A percentile compares a stretch with the other conserved stretches of the same genome.
These are phyloP conservation scores for Sabuloglossum arenarium DNA, from an alignment of 495 filamentous ascomycete genomes.

Conservation along the genomic window DNA sequence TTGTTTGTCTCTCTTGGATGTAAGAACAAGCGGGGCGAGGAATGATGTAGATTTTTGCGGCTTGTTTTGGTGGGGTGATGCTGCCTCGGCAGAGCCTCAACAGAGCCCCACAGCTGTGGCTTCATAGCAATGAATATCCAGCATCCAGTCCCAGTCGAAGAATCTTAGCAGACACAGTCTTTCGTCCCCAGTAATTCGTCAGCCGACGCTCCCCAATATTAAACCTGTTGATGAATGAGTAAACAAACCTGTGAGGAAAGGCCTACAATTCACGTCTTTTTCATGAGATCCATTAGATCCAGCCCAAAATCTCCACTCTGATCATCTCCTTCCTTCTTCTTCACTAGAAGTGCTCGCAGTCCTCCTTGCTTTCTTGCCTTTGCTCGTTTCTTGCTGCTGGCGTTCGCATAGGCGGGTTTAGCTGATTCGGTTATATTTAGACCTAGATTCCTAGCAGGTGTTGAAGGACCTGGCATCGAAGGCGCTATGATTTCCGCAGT, in stretches of 20 bases:
- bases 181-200: too few species aligned
- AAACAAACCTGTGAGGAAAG: too few species aligned
- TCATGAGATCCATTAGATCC: conserved; percentile 38
- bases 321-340: conserved; percentile 22
- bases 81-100: background rate
- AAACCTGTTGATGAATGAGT: too few species aligned
- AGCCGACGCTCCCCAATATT: too few species aligned
- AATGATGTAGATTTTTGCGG: background rate
- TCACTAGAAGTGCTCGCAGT: conserved; percentile 34
- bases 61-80: background rate
- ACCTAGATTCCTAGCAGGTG: background rate
- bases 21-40: background rate
- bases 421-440: background rate
- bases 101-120: too few species aligned
- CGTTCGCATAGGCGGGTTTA: conserved; percentile 18
- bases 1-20: background rate
- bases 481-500: background rate
- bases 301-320: conserved; percentile 14
- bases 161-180: too few species aligned
- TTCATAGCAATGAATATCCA: too few species aligned
- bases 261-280: conserved; percentile 8
- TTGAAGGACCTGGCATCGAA: background rate
- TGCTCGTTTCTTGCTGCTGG: conserved; percentile 36
- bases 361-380: conserved; percentile 36
- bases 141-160: too few species aligned